Conservation (phyloP, 2,329 filamentous ascomycete species). For the Diplocarpon rosae region DNA sequence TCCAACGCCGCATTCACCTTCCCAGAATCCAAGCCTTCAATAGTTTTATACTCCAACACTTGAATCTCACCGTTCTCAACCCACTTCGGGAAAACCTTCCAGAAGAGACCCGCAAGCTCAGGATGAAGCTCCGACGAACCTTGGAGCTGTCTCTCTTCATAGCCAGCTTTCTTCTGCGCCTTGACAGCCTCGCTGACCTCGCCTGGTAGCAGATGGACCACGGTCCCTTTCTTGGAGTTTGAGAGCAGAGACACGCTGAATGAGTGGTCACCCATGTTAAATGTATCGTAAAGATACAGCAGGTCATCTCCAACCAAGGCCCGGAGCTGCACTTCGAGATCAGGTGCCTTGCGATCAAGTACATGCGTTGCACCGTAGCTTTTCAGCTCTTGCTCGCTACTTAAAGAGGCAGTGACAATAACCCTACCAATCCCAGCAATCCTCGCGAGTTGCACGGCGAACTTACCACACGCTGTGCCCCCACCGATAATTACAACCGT, state of each 20-base stretch:
- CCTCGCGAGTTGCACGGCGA: no score
- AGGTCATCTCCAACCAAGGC: no score
- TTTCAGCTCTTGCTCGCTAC: no score
- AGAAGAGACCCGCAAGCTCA: conserved; percentile 26
- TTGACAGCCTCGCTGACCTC: conserved; percentile 24
- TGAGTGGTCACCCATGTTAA: no score
- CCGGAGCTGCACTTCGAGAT: no score
- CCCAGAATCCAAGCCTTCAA: conserved; percentile 27
- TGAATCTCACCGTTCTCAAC: conserved; percentile 26
- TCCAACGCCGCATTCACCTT: conserved; percentile 31
- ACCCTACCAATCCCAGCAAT: no score
- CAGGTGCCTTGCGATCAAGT: no score
- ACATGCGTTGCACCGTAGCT: no score
- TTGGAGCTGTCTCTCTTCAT: conserved; percentile 23
- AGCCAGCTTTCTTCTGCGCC: conserved; percentile 26
- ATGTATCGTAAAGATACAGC: no score
- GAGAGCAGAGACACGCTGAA: conserved; percentile 25
- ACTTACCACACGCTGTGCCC: no score
- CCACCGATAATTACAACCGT: no score
- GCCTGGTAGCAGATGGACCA: conserved; percentile 24
- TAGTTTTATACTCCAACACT: conserved; percentile 24
- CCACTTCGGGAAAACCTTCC: conserved; percentile 25
- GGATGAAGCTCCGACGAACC: conserved; percentile 23
- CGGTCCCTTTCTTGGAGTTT: conserved; percentile 27
- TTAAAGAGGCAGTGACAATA: no score